phyloP scores from a whole-genome alignment of 768 basidiomycete genomes.

The Cytidiella melzeri region DNA sequence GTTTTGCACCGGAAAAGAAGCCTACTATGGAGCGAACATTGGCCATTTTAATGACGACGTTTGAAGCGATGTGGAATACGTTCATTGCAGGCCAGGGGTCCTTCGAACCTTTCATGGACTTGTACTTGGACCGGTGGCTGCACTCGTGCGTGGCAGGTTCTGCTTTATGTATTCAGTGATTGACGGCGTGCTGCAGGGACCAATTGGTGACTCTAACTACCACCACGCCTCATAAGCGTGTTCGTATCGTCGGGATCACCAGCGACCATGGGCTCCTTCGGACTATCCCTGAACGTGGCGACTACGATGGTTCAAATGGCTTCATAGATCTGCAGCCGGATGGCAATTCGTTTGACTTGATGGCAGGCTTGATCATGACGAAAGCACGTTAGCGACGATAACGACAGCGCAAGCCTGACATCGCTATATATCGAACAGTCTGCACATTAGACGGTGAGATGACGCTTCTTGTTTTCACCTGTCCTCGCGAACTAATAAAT shows the following conservation, averaged over 20 bases:
- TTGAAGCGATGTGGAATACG: conserved; percentile 70
- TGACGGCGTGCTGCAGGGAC: conserved; percentile 42
- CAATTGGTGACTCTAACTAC: conserved; percentile 82
- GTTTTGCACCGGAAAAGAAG: conserved; percentile 42
- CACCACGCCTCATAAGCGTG: conserved; percentile 55
- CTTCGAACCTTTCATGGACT: conserved; percentile 76
- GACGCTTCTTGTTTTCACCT: too few species aligned
- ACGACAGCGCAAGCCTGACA: too few species aligned
- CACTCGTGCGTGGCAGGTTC: conserved; percentile 68
- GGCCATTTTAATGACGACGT: conserved; percentile 68
- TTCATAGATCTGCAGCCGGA: conserved; percentile 95
- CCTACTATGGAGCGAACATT: conserved; percentile 71
- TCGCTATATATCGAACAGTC: too few species aligned
- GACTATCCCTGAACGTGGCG: conserved; percentile 55
- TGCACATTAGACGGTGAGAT: too few species aligned
- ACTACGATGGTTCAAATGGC: conserved; percentile 25
- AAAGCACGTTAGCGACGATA: conserved; percentile 29
- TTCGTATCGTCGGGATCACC: conserved; percentile 83
- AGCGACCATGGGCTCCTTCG: conserved; percentile 82
- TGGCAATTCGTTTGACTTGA: conserved; percentile 94
- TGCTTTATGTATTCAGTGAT: neutral
- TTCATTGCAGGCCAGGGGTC: conserved; percentile 64
- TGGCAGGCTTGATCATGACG: conserved; percentile 76
- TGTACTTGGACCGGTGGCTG: conserved; percentile 80
- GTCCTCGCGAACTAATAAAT: too few species aligned